Conservation (phyloP, 1,284 basidiomycete species). For the Cutaneotrichosporon spelunceum region DNA sequence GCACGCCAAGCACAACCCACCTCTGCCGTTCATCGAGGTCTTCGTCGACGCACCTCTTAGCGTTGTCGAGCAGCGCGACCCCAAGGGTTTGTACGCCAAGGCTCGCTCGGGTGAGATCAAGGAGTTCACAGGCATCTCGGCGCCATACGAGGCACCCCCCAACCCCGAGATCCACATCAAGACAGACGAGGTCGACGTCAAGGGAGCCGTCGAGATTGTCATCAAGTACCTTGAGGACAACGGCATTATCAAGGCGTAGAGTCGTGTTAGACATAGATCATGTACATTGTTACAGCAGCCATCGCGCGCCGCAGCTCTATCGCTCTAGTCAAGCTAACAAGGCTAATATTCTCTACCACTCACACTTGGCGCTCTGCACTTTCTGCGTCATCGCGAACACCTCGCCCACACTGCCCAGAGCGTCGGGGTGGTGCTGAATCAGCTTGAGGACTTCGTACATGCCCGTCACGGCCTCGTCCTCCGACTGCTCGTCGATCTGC, state of each 20-base stretch:
- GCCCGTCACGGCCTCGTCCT: constrained; percentile 21
- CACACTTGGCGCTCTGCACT: constrained; percentile 17
- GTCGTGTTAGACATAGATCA: constrained; percentile 2
- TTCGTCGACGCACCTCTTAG: constrained; percentile 88
- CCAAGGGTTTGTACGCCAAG: constrained; percentile 97
- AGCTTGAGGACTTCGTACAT: constrained; percentile 23
- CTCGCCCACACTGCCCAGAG: constrained; percentile 16
- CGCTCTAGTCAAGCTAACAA: background rate
- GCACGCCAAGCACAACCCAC: constrained; percentile 61
- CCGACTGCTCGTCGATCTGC: constrained; percentile 22
- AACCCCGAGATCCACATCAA: constrained; percentile 88
- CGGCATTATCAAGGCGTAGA: constrained; percentile 44
- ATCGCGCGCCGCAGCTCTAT: background rate
- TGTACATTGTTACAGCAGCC: constrained; percentile 14
- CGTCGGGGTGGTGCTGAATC: constrained; percentile 13
- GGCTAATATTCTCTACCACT: constrained; percentile 6
- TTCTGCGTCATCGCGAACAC: constrained; percentile 15
- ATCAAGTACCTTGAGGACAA: constrained; percentile 71
- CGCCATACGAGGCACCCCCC: constrained; percentile 89
- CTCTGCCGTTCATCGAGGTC: constrained; percentile 85
- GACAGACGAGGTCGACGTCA: constrained; percentile 76
- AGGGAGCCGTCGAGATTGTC: constrained; percentile 75
- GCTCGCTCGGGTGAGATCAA: constrained; percentile 94
- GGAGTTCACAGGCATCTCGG: constrained; percentile 81
- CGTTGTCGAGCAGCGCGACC: constrained; percentile 88